Evolutionary conservation across 495 filamentous ascomycete genomes (phyloP).

Genomic region (Penicillium silybi): DNA sequence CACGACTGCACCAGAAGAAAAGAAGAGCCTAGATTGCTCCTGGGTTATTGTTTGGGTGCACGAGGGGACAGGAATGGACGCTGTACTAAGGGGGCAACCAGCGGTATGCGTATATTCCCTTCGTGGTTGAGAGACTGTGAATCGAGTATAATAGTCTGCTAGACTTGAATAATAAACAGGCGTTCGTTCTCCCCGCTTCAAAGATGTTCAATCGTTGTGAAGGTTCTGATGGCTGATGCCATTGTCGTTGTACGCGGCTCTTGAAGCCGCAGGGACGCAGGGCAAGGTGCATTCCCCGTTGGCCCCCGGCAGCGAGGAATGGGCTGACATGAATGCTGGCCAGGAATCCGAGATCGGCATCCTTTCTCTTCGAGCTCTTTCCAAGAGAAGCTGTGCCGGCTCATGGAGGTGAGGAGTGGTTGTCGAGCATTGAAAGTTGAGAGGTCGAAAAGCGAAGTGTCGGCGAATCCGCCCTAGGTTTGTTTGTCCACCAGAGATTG

Average conservation of each 20-base stretch:
- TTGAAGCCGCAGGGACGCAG: conserved; percentile 6
- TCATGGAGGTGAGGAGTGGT: background rate
- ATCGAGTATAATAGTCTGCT: background rate
- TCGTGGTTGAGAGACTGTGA: background rate
- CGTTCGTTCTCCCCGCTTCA: background rate
- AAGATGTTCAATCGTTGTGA: background rate
- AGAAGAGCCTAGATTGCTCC: conserved; percentile 26
- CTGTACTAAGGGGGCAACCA: conserved; percentile 19
- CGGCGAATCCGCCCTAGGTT: background rate
- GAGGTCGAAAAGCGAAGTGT: background rate
- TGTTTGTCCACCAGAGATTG: background rate
- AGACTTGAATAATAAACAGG: too few species aligned
- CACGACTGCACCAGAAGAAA: conserved; percentile 13
- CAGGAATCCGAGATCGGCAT: conserved; percentile 18
- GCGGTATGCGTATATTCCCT: conserved; percentile 20
- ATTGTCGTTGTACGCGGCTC: background rate
- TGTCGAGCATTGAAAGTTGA: background rate
- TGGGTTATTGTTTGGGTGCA: conserved; percentile 23
- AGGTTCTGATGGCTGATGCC: background rate
- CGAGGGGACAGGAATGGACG: conserved; percentile 22
- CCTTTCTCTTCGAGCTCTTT: background rate
- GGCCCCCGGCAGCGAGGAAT: conserved; percentile 22
- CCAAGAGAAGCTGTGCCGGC: background rate
- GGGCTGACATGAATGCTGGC: conserved; percentile 21
- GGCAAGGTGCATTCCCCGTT: conserved; percentile 17